phyloP scores from a whole-genome alignment of 352 stramenopile genomes.

The Halophytophthora batemanensis region DNA sequence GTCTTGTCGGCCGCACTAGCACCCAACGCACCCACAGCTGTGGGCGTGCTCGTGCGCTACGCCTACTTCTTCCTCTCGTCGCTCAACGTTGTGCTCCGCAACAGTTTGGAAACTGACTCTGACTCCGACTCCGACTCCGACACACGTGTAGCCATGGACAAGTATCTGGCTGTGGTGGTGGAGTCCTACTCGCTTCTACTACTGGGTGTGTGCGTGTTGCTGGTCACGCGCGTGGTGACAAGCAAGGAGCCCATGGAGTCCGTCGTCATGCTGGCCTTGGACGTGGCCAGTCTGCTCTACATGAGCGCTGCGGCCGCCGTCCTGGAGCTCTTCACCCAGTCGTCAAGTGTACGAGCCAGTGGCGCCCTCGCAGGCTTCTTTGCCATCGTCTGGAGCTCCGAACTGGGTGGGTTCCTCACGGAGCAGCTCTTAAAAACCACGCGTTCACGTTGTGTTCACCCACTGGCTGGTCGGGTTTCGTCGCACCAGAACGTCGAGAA shows the following conservation, averaged over 20 bases:
- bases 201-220: conserved; percentile 33
- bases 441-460: conserved; percentile 56
- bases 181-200: conserved; percentile 58
- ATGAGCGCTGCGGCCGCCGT: conserved; percentile 39
- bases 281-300: conserved; percentile 51
- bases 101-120: neutral
- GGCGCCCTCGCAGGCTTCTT: conserved; percentile 45
- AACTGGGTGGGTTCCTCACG: conserved; percentile 51
- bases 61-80: conserved; percentile 52
- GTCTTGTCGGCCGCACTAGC: conserved; percentile 33
- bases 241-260: conserved; percentile 69
- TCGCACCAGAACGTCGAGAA: conserved; percentile 63
- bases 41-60: conserved; percentile 43
- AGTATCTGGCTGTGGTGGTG: conserved; percentile 38
- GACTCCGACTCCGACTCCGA: conserved; percentile 7
- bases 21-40: conserved; percentile 42
- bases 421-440: conserved; percentile 42
- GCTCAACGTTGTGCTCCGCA: conserved; percentile 42
- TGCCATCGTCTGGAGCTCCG: conserved; percentile 51
- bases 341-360: conserved; percentile 17
- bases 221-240: conserved; percentile 44
- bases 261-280: conserved; percentile 48
- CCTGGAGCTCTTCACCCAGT: conserved; percentile 48
- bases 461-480: conserved; percentile 42
- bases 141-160: conserved; percentile 20